Evolutionary conservation across 148 eudicot genomes (phyloP).

Genomic region (Rhododendron molle): DNA sequence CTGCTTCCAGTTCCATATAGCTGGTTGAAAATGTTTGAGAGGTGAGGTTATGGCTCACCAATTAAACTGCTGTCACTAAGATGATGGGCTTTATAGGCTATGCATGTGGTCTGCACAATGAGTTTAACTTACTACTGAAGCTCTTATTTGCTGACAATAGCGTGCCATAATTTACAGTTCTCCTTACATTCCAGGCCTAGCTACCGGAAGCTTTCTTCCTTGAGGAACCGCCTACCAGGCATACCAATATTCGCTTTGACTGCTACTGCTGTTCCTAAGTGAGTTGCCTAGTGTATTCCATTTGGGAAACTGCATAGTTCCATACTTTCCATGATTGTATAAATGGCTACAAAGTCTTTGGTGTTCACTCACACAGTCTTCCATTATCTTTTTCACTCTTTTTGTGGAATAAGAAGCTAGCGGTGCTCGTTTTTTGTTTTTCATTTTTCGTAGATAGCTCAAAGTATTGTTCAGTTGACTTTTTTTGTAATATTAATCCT

Average conservation of each 20-base stretch:
- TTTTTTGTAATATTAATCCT: neutral
- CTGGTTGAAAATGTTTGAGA: neutral
- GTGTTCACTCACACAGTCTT: neutral
- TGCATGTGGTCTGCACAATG: neutral
- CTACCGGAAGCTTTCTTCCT: conserved; percentile 87
- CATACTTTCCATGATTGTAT: neutral
- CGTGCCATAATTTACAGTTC: neutral
- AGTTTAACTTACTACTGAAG: conserved; percentile 1
- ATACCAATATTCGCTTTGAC: conserved; percentile 91
- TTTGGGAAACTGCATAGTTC: neutral
- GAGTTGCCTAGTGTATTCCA: conserved; percentile 27
- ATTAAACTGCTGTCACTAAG: neutral
- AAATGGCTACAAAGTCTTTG: neutral
- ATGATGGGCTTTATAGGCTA: neutral
- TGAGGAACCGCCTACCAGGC: conserved; percentile 58
- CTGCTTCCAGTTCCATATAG: neutral
- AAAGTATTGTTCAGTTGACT: neutral
- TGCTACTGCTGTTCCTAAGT: conserved; percentile 98
- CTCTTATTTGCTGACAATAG: conserved; percentile 2
- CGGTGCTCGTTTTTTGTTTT: neutral
- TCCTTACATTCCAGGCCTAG: conserved; percentile 59
- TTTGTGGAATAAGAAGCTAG: neutral
- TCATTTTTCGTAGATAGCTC: neutral
- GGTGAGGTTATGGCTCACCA: neutral
- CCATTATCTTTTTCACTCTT: neutral